These are phyloP conservation scores for Salix koriyanagi DNA, from an alignment of 345 rosid species.

Conservation along the genomic window DNA sequence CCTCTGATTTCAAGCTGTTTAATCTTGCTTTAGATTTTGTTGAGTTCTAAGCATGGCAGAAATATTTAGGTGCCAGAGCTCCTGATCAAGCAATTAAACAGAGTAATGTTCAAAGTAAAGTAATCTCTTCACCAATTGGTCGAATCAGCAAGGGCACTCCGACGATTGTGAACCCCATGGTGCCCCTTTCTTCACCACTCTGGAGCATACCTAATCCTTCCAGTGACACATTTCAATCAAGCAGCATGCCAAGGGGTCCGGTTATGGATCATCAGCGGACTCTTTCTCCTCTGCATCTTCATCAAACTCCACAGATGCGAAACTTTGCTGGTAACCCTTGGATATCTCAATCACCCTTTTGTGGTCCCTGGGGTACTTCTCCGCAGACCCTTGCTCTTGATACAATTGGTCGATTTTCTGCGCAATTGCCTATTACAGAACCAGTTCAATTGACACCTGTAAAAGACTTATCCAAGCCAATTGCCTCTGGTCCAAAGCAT, in stretches of 20 bases:
- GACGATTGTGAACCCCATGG: slow-evolving; percentile 45
- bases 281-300: slow-evolving; percentile 61
- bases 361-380: slow-evolving; percentile 62
- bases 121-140: slow-evolving; percentile 43
- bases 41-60: slow-evolving; percentile 12
- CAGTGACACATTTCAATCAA: slow-evolving; percentile 51
- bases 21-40: slow-evolving; percentile 1
- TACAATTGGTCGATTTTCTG: slow-evolving; percentile 49
- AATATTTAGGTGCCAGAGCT: slow-evolving; percentile 36
- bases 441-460: slow-evolving; percentile 52
- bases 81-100: slow-evolving; percentile 51
- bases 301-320: slow-evolving; percentile 54
- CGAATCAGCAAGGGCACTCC: slow-evolving; percentile 56
- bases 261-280: slow-evolving; percentile 56
- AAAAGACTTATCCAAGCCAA: slow-evolving; percentile 52
- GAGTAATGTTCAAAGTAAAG: slow-evolving; percentile 41
- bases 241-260: slow-evolving; percentile 56
- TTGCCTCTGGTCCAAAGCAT: slow-evolving; percentile 46
- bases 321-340: slow-evolving; percentile 64
- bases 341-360: slow-evolving; percentile 72
- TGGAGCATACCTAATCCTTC: slow-evolving; percentile 67
- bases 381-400: slow-evolving; percentile 62
- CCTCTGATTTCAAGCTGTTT: slow-evolving; percentile 1
- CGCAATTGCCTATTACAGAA: slow-evolving; percentile 47
- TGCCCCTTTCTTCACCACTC: slow-evolving; percentile 77